These are phyloP conservation scores for Micromonas commoda DNA, from an alignment of 139 green algal genomes.

Conservation along the genomic window DNA sequence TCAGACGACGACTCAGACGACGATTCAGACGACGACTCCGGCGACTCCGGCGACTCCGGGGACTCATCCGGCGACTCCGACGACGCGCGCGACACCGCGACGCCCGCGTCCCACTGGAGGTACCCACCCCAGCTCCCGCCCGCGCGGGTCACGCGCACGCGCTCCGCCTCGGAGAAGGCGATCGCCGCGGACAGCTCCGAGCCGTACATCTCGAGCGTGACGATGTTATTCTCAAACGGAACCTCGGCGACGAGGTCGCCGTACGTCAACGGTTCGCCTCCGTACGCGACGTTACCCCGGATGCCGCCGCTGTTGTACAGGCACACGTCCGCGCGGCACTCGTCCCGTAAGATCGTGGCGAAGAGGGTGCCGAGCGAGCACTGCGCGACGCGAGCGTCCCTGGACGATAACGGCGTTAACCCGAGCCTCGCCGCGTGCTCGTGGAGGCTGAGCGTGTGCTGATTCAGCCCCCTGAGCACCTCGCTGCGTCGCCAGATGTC, in stretches of 20 bases:
- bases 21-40: too few species aligned
- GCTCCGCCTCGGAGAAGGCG: neutral
- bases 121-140: constrained; percentile 10
- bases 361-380: constrained; percentile 12
- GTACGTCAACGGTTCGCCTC: constrained; percentile 11
- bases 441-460: constrained; percentile 10
- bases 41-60: too few species aligned
- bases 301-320: constrained; percentile 22
- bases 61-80: too few species aligned
- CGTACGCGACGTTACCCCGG: constrained; percentile 8
- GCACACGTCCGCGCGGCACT: constrained; percentile 5
- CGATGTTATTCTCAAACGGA: constrained; percentile 23
- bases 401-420: neutral
- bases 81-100: neutral
- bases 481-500: constrained; percentile 10
- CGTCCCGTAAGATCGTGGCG: constrained; percentile 19
- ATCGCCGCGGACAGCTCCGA: neutral
- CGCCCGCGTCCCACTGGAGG: neutral
- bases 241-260: constrained; percentile 27
- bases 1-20: too few species aligned
- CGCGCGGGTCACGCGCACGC: neutral
- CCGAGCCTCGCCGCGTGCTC: neutral
- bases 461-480: constrained; percentile 8
- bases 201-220: constrained; percentile 17
- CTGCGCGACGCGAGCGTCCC: neutral